Conservation (phyloP, 345 rosid species). For the Hibiscus syriacus region DNA sequence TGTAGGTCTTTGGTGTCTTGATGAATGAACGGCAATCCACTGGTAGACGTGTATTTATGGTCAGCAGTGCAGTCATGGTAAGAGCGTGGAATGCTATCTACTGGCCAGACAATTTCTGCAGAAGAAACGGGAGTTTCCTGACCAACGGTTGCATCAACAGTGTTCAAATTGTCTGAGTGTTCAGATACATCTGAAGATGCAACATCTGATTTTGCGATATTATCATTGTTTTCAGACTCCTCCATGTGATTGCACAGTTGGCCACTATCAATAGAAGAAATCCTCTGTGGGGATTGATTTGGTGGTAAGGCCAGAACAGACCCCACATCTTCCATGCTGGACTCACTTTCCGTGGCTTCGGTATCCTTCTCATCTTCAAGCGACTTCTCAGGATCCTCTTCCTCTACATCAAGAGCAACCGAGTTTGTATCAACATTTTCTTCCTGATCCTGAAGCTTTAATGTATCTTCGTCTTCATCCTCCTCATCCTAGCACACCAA, state of each 20-base stretch:
- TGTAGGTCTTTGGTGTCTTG: constrained; percentile 34
- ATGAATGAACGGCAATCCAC: constrained; percentile 43
- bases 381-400: constrained; percentile 19
- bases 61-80: constrained; percentile 33
- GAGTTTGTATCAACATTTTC: constrained; percentile 20
- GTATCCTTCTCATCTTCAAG: constrained; percentile 25
- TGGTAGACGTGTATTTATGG: constrained; percentile 37
- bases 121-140: constrained; percentile 42
- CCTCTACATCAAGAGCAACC: constrained; percentile 24
- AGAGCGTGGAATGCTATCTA: constrained; percentile 34
- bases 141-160: constrained; percentile 30
- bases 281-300: constrained; percentile 30
- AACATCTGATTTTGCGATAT: constrained; percentile 31
- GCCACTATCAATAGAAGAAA: constrained; percentile 11
- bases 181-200: constrained; percentile 27
- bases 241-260: neutral
- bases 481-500: constrained; percentile 29
- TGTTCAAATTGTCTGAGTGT: constrained; percentile 30
- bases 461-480: neutral
- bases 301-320: constrained; percentile 25
- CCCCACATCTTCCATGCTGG: constrained; percentile 21
- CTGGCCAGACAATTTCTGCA: constrained; percentile 50
- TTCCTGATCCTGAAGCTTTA: constrained; percentile 11
- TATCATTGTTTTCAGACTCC: constrained; percentile 28
- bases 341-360: constrained; percentile 20